These are phyloP conservation scores for Crithidia thermophila DNA, from an alignment of 208 protist genomes.

Conservation along the genomic window DNA sequence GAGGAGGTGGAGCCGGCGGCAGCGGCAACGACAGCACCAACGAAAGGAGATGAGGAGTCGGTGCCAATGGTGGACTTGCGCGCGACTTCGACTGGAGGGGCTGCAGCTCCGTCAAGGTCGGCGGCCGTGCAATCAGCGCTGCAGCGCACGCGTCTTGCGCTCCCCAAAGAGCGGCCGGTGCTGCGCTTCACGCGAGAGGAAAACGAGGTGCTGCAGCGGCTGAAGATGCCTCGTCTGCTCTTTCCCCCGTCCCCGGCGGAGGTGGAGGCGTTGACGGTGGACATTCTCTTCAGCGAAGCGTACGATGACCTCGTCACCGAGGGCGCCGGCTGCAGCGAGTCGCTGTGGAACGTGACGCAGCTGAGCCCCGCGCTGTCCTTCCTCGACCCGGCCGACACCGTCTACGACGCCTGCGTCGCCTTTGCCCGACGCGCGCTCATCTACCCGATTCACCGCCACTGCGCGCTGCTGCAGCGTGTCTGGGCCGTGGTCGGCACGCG, in stretches of 20 bases:
- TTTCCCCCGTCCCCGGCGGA: slow-evolving; percentile 46
- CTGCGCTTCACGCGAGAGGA: slow-evolving; percentile 64
- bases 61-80: background rate
- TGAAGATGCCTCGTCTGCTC: slow-evolving; percentile 54
- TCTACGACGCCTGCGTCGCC: slow-evolving; percentile 78
- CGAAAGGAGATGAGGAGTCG: background rate
- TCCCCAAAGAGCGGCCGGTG: slow-evolving; percentile 47
- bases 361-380: slow-evolving; percentile 84
- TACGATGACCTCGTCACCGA: slow-evolving; percentile 92
- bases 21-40: background rate
- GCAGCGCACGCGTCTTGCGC: slow-evolving; percentile 44
- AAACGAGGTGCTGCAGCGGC: slow-evolving; percentile 41
- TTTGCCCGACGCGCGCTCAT: slow-evolving; percentile 81
- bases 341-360: slow-evolving; percentile 87
- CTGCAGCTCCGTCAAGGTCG: background rate
- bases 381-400: slow-evolving; percentile 72
- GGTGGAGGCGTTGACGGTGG: slow-evolving; percentile 75
- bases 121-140: background rate
- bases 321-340: slow-evolving; percentile 86
- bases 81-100: background rate
- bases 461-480: slow-evolving; percentile 71
- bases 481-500: slow-evolving; percentile 75
- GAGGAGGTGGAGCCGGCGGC: slow-evolving; percentile 38
- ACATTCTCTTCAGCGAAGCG: slow-evolving; percentile 83
- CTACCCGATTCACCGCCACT: slow-evolving; percentile 89